These are phyloP conservation scores for Zymoseptoria crescenta DNA, from an alignment of 2,329 filamentous ascomycete species.

Conservation along the genomic window DNA sequence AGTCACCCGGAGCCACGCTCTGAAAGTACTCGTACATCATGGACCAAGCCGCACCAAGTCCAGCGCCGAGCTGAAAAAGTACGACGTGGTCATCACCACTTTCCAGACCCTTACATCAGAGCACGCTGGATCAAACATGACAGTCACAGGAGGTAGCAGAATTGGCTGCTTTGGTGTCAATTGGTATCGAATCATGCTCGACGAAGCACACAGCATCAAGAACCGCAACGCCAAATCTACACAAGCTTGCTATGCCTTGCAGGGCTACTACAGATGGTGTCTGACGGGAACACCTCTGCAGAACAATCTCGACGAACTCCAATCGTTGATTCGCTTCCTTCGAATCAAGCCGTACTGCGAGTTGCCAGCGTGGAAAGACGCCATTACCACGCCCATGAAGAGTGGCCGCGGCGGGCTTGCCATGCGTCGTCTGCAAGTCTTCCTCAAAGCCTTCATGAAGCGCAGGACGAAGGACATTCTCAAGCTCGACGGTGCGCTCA, in stretches of 20 bases:
- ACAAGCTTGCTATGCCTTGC: slow-evolving; percentile 78
- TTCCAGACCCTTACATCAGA: slow-evolving; percentile 95
- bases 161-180: slow-evolving; percentile 82
- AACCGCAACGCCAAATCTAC: slow-evolving; percentile 95
- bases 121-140: slow-evolving; percentile 60
- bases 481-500: slow-evolving; percentile 74
- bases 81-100: slow-evolving; percentile 94
- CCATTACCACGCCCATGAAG: slow-evolving; percentile 85
- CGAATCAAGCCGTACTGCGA: slow-evolving; percentile 88
- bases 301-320: slow-evolving; percentile 93
- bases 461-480: slow-evolving; percentile 96
- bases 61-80: slow-evolving; percentile 66
- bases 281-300: slow-evolving; percentile 95
- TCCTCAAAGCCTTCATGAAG: slow-evolving; percentile 94
- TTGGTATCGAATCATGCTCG: slow-evolving; percentile 92
- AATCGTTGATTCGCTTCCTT: slow-evolving; percentile 86
- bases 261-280: slow-evolving; percentile 89
- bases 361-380: slow-evolving; percentile 76
- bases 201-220: slow-evolving; percentile 97
- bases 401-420: slow-evolving; percentile 82
- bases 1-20: slow-evolving; percentile 58
- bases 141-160: slow-evolving; percentile 54
- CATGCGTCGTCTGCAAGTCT: slow-evolving; percentile 74
- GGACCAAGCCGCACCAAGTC: slow-evolving; percentile 77
- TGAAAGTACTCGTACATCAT: slow-evolving; percentile 85